Conservation (phyloP, 352 stramenopile species). For the Phytophthora cryptogea region DNA sequence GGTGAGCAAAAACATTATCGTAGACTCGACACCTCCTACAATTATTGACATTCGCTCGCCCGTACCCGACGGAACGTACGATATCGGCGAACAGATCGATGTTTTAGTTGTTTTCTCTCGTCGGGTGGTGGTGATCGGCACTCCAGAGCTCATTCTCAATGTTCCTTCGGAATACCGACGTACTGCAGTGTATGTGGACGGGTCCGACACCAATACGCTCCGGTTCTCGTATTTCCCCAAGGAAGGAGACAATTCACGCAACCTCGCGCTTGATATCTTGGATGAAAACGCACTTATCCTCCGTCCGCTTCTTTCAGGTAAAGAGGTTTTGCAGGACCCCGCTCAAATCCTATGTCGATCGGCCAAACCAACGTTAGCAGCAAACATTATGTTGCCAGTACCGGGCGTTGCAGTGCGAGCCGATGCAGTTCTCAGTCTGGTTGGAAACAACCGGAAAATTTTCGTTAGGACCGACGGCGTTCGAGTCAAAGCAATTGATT, state of each 20-base stretch:
- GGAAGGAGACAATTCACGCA: constrained; percentile 47
- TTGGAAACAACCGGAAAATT: constrained; percentile 61
- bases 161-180: constrained; percentile 35
- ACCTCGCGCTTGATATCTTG: constrained; percentile 46
- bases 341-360: constrained; percentile 52
- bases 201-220: constrained; percentile 49
- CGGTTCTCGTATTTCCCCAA: constrained; percentile 56
- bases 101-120: constrained; percentile 64
- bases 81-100: constrained; percentile 55
- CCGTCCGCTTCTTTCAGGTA: constrained; percentile 35
- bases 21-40: constrained; percentile 53
- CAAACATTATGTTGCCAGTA: constrained; percentile 53
- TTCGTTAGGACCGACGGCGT: constrained; percentile 70
- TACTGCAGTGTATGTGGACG: constrained; percentile 54
- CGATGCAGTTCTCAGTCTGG: constrained; percentile 60
- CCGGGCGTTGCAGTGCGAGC: constrained; percentile 47
- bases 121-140: constrained; percentile 45
- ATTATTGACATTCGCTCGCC: constrained; percentile 50
- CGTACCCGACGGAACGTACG: constrained; percentile 62
- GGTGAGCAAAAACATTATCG: constrained; percentile 33
- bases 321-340: constrained; percentile 29
- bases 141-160: constrained; percentile 59
- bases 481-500: constrained; percentile 37
- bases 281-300: constrained; percentile 52
- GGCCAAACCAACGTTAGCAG: constrained; percentile 31